A percentile compares a stretch with the other conserved stretches of the same genome.
Conservation (phyloP, 2,329 filamentous ascomycete genomes). For the Chaetothyriales sp. region DNA sequence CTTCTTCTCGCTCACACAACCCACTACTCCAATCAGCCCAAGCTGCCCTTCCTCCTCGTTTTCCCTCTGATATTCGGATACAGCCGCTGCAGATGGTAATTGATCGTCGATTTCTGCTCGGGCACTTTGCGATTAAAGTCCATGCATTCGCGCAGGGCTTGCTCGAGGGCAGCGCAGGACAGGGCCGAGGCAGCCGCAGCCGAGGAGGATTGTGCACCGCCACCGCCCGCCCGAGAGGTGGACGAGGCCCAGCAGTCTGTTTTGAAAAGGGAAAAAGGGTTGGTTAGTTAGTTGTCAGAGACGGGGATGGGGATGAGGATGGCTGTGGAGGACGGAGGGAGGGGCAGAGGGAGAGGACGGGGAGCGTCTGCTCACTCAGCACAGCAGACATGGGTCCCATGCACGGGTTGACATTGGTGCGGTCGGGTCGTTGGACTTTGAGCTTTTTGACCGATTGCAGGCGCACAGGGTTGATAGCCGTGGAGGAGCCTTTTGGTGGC, state of each 20-base stretch:
- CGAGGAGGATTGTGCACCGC: background rate
- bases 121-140: slow-evolving; percentile 47
- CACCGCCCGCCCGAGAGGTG: slow-evolving; percentile 21
- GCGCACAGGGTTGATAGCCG: slow-evolving; percentile 32
- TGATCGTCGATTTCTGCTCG: slow-evolving; percentile 58
- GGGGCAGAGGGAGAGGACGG: background rate
- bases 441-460: slow-evolving; percentile 40
- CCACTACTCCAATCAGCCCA: slow-evolving; percentile 18
- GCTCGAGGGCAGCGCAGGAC: slow-evolving; percentile 47
- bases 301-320: background rate
- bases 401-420: slow-evolving; percentile 50
- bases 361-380: slow-evolving; percentile 39
- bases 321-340: no score
- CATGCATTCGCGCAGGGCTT: slow-evolving; percentile 57
- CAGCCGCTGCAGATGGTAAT: slow-evolving; percentile 74
- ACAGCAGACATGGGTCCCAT: slow-evolving; percentile 53
- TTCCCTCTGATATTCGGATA: slow-evolving; percentile 60
- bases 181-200: slow-evolving; percentile 26
- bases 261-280: background rate
- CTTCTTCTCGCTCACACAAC: background rate
- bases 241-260: slow-evolving; percentile 36
- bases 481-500: slow-evolving; percentile 32
- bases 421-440: slow-evolving; percentile 50
- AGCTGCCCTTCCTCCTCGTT: slow-evolving; percentile 46
- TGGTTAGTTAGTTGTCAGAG: slow-evolving; percentile 5